phyloP scores from a whole-genome alignment of 2,329 filamentous ascomycete species.

The Talaromyces sp. region DNA sequence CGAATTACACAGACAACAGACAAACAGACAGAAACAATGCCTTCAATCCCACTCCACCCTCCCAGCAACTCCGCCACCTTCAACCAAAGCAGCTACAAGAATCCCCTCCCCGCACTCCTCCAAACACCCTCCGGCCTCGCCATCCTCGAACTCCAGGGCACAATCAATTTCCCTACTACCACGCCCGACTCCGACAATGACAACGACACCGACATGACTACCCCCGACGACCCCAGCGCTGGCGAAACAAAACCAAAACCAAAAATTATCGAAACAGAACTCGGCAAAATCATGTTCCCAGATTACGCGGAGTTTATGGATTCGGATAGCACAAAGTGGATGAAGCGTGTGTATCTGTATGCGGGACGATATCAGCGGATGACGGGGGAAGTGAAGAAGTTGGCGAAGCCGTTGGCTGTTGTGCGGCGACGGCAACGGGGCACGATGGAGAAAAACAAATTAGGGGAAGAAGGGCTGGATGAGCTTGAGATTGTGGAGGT shows the following conservation, averaged over 20 bases:
- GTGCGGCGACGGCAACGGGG: conserved; percentile 57
- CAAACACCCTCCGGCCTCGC: conserved; percentile 88
- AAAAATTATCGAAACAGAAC: conserved; percentile 46
- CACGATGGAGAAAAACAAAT: background rate
- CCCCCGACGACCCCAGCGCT: conserved; percentile 20
- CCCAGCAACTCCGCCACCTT: conserved; percentile 18
- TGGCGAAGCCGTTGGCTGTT: conserved; percentile 76
- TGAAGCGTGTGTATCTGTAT: conserved; percentile 85
- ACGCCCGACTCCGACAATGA: background rate
- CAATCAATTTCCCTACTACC: conserved; percentile 67
- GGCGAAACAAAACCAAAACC: background rate
- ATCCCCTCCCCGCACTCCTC: conserved; percentile 75
- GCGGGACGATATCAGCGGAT: conserved; percentile 86
- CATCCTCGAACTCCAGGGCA: conserved; percentile 88
- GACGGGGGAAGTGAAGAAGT: conserved; percentile 84
- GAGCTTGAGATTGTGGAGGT: conserved; percentile 75
- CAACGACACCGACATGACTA: conserved; percentile 17
- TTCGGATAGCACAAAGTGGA: conserved; percentile 65
- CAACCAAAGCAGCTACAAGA: conserved; percentile 30
- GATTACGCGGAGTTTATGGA: conserved; percentile 60
- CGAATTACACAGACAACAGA: background rate
- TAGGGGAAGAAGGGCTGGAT: conserved; percentile 25
- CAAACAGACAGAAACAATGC: conserved; percentile 32
- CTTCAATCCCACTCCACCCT: conserved; percentile 42
- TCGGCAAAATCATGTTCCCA: conserved; percentile 77